These are phyloP conservation scores for Dichotomopilus funicola DNA, from an alignment of 2,329 filamentous ascomycete species.

Conservation along the genomic window DNA sequence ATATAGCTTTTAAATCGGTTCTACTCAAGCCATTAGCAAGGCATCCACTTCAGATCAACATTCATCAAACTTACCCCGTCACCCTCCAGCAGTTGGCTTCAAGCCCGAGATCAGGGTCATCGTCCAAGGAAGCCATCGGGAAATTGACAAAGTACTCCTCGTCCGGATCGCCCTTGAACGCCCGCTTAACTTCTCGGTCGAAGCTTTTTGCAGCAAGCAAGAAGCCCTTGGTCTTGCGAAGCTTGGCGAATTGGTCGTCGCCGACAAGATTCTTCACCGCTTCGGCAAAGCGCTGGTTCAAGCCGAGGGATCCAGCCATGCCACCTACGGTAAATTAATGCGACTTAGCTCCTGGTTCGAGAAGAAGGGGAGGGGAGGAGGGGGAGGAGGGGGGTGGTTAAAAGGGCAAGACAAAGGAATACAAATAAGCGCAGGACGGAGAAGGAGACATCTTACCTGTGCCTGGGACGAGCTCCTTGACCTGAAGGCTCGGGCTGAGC, in stretches of 20 bases:
- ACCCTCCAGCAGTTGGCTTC: neutral
- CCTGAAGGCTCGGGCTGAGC: neutral
- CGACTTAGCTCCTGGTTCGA: neutral
- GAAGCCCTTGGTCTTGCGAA: neutral
- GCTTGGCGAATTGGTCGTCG: neutral
- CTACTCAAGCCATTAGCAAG: neutral
- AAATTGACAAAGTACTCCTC: constrained; percentile 1
- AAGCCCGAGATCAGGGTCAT: neutral
- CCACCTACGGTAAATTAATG: neutral
- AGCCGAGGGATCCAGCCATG: neutral
- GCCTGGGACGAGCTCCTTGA: neutral
- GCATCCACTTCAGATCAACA: neutral
- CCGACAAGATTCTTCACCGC: neutral
- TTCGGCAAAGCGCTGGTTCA: constrained; percentile 1
- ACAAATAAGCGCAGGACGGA: neutral
- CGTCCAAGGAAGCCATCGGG: neutral
- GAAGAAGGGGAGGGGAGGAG: neutral
- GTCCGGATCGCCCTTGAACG: neutral
- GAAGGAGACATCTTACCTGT: neutral
- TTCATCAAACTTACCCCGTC: neutral
- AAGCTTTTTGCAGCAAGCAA: neutral
- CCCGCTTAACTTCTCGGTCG: neutral
- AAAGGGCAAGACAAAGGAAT: neutral
- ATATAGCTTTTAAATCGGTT: neutral
- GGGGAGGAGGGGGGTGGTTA: neutral